Evolutionary conservation across 192 early-diverging fungal species (phyloP).

Genomic region (Funneliformis geosporum): DNA sequence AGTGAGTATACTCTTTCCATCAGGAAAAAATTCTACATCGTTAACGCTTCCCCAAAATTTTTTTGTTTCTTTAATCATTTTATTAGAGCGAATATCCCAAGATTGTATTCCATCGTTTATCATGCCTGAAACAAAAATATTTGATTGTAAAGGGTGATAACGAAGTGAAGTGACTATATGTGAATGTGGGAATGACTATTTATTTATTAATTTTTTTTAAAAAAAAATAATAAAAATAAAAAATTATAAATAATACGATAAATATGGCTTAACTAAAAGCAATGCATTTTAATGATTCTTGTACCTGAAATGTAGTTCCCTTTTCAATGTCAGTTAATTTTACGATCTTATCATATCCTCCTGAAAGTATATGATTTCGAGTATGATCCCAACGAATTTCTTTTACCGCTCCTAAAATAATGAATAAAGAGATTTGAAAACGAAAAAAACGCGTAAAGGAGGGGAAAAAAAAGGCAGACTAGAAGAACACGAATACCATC

Average conservation of each 20-base stretch:
- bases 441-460: not conserved
- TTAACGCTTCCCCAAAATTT: slow-evolving; percentile 33
- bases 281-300: not conserved
- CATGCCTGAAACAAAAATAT: slow-evolving; percentile 30
- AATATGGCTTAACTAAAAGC: no score
- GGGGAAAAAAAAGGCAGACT: not conserved
- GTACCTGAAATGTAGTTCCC: slow-evolving; percentile 16
- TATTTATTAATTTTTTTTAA: not conserved
- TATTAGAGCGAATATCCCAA: slow-evolving; percentile 31
- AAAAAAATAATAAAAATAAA: not conserved
- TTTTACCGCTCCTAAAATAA: slow-evolving; percentile 26
- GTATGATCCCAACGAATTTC: slow-evolving; percentile 15
- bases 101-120: slow-evolving; percentile 27
- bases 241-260: no score
- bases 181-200: slow-evolving; percentile 28
- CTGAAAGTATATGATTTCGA: slow-evolving; percentile 18
- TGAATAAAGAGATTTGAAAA: no score
- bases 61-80: slow-evolving; percentile 20
- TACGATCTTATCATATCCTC: slow-evolving; percentile 27
- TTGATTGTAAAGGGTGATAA: slow-evolving; percentile 16
- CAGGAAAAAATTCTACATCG: slow-evolving; percentile 30
- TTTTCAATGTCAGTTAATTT: slow-evolving; percentile 26
- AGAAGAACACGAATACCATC: not conserved
- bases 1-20: slow-evolving; percentile 14
- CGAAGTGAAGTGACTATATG: slow-evolving; percentile 28